Percentiles rank a stretch among this genome's conserved stretches.
Evolutionary conservation across 2,329 filamentous ascomycete genomes (phyloP).

Genomic region (Teratosphaeria pseudoeucalypti): DNA sequence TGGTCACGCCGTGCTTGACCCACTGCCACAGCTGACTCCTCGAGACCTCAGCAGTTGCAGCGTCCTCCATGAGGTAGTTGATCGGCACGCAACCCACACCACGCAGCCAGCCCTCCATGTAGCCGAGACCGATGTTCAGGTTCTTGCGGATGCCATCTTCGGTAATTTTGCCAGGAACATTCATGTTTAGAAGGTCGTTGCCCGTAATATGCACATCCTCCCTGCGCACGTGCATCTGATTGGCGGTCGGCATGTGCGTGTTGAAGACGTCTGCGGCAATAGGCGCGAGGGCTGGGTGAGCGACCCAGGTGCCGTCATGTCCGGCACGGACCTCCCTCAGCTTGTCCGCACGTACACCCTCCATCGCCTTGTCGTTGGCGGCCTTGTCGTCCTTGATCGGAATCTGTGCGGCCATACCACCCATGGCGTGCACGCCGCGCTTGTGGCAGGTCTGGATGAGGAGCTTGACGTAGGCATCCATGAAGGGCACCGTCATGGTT

Average conservation of each 20-base stretch:
- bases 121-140: conserved; percentile 87
- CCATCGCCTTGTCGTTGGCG: conserved; percentile 92
- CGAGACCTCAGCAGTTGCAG: conserved; percentile 91
- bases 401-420: conserved; percentile 97
- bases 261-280: conserved; percentile 94
- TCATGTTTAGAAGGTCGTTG: conserved; percentile 96
- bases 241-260: conserved; percentile 95
- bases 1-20: conserved; percentile 63
- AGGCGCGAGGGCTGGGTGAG: conserved; percentile 79
- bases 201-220: conserved; percentile 79
- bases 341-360: conserved; percentile 86
- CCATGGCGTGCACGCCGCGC: conserved; percentile 95
- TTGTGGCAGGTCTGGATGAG: conserved; percentile 97
- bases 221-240: conserved; percentile 83
- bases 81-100: conserved; percentile 94
- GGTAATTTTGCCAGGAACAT: conserved; percentile 82
- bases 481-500: conserved; percentile 97
- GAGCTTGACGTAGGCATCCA: conserved; percentile 94
- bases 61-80: conserved; percentile 97
- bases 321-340: conserved; percentile 89
- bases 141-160: conserved; percentile 96
- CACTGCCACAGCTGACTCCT: conserved; percentile 96
- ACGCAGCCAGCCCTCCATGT: conserved; percentile 98
- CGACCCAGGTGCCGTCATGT: conserved; percentile 96
- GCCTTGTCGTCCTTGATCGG: conserved; percentile 90